Evolutionary conservation across 257 asterid species (phyloP).

Genomic region (Nicotiana otophora): DNA sequence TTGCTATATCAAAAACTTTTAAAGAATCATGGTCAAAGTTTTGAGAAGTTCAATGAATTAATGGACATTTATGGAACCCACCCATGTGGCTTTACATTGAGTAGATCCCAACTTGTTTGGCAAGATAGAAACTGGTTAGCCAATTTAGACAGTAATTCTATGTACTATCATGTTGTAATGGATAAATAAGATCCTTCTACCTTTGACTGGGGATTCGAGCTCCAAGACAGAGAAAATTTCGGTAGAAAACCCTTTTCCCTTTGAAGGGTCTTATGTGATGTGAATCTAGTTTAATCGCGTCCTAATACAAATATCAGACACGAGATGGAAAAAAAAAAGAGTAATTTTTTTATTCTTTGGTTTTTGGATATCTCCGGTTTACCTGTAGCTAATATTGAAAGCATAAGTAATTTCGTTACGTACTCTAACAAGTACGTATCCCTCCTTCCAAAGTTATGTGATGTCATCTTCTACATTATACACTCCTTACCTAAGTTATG

Average conservation of each 20-base stretch:
- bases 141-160: too few species aligned
- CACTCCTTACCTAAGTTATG: background rate
- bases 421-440: background rate
- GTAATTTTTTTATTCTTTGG: background rate
- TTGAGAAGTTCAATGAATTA: background rate
- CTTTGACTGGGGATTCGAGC: too few species aligned
- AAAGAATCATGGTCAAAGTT: background rate
- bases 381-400: background rate
- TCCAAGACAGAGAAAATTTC: fast-evolving
- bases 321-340: too few species aligned
- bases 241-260: too few species aligned
- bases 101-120: background rate
- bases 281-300: too few species aligned
- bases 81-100: background rate
- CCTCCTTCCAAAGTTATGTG: background rate
- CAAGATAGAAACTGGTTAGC: background rate
- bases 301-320: too few species aligned
- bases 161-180: too few species aligned
- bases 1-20: background rate
- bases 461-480: background rate
- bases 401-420: background rate
- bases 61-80: background rate
- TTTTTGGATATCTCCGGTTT: background rate
- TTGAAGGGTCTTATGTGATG: too few species aligned
- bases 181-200: too few species aligned